Evolutionary conservation across 371 early-diverging fungal genomes (phyloP).

Genomic region (Vittaforma corneae): DNA sequence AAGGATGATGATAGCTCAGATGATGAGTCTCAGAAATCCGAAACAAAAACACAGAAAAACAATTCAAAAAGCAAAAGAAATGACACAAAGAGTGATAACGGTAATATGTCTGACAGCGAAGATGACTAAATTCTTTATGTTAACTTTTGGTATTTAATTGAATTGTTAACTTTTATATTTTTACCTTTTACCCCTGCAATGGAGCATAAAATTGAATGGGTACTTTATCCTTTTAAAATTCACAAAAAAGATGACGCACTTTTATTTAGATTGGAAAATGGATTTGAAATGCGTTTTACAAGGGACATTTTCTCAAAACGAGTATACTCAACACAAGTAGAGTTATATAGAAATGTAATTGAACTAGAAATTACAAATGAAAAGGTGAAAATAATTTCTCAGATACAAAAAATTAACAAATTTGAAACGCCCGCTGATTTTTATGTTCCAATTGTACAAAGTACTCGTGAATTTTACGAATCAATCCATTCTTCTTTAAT

Average conservation of each 20-base stretch:
- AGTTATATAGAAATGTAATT: not conserved
- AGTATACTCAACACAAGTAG: slow-evolving; percentile 4
- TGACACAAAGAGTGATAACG: too few relatives aligned
- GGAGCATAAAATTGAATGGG: not conserved
- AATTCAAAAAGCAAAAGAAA: too few relatives aligned
- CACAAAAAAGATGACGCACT: not conserved
- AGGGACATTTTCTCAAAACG: slow-evolving; percentile 17
- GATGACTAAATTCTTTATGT: too few relatives aligned
- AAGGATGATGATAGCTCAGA: too few relatives aligned
- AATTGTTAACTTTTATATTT: too few relatives aligned
- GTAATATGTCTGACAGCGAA: too few relatives aligned
- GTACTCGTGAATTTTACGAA: slow-evolving; percentile 20
- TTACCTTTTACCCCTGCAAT: not conserved
- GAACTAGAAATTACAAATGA: slow-evolving; percentile 20
- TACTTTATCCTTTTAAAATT: slow-evolving; percentile 13
- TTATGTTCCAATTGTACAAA: slow-evolving; percentile 11
- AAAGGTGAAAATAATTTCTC: not conserved
- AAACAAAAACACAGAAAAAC: too few relatives aligned
- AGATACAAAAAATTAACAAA: slow-evolving; percentile 9
- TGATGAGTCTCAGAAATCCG: too few relatives aligned
- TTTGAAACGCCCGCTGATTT: slow-evolving; percentile 36
- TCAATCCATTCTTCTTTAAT: slow-evolving; percentile 13
- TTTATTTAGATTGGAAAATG: slow-evolving; percentile 11
- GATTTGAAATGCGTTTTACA: slow-evolving; percentile 24
- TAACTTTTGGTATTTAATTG: too few relatives aligned